A percentile compares a stretch with the other conserved stretches of the same genome.
Evolutionary conservation across 2,329 filamentous ascomycete genomes (phyloP).

Genomic region (Aspergillus pseudoterreus): DNA sequence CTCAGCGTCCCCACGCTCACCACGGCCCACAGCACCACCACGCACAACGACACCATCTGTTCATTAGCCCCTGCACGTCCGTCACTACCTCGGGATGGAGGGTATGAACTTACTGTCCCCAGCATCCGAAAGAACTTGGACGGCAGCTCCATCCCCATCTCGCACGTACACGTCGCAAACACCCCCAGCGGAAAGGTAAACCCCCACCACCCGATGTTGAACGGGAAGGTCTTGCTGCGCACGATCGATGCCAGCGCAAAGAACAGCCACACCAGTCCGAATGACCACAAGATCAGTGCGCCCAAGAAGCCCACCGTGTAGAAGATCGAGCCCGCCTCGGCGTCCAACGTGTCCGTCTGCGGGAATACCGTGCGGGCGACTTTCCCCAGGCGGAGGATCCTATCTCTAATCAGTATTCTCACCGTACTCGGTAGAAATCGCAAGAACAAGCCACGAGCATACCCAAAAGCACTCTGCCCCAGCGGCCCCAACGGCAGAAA

Average conservation of each 20-base stretch:
- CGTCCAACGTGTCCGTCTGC: constrained; percentile 28
- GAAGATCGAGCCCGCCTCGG: constrained; percentile 28
- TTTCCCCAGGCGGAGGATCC: constrained; percentile 49
- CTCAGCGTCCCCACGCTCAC: constrained; percentile 49
- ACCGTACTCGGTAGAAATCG: neutral
- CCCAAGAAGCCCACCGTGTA: constrained; percentile 35
- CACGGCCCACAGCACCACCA: constrained; percentile 30
- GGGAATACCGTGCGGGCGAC: constrained; percentile 40
- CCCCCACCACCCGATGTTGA: constrained; percentile 63
- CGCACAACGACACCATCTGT: constrained; percentile 1
- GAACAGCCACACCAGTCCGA: constrained; percentile 39
- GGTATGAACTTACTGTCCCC: constrained; percentile 41
- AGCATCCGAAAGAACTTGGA: constrained; percentile 55
- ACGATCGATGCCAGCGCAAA: constrained; percentile 36
- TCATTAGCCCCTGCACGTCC: too few relatives aligned
- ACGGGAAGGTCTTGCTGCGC: constrained; percentile 45
- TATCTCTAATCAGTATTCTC: constrained; percentile 4
- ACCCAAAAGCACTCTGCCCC: constrained; percentile 62
- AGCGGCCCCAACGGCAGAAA: constrained; percentile 66
- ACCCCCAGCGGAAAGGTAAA: constrained; percentile 60
- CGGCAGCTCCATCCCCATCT: constrained; percentile 49
- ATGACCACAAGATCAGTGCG: constrained; percentile 38
- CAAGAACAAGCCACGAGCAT: constrained; percentile 5
- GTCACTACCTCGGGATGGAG: too few relatives aligned
- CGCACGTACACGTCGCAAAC: constrained; percentile 46